Base-by-base conservation (phyloP, 331 rosid species). In the Prunus yedoensis region DNA sequence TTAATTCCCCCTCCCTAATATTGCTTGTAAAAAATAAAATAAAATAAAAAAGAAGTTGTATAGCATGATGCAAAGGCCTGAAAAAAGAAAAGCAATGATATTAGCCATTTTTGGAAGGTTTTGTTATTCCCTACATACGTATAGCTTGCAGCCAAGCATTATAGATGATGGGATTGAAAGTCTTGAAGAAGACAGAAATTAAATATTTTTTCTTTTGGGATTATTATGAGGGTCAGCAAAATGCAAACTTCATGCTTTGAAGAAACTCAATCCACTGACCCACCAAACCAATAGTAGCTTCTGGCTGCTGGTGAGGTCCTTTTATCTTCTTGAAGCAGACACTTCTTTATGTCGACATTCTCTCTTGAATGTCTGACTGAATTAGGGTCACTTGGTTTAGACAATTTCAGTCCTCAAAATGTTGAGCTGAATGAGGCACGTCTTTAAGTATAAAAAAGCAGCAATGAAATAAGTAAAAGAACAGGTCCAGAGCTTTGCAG, bases 231-330 rank as follows among this genome's bases (percentile, higher is more conserved):
- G 27, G 47, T 51, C 54, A 70, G 9, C 52, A 54, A 32, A 53
- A 71, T 35, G 65, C 38, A 35, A 54, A 46, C 20, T 71, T 35
- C 9, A 71, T 71, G 65, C 75, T 71, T 71, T 54, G 65, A 71
- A 35, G 75, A 13, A 54, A 54, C 75, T 54, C 75, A 53, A 71
- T 15, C 65, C 47, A 57, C 52, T 35, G 4, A 43, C 43, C 43
- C 6, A 38, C 9, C 43, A 6, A 38, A 43, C 49, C 74, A 35
- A 13, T 71, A 38, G 16, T 71, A 71, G 38, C 35, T 54, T 71
- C 52, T 56, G 60, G 65, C 35, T 20, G 8, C 28, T 32, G 18
- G 50, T 28, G 23, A 14, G 14, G 41, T 10, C 17, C 27, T 14
- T 25, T 32, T 8, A 18, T 68, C 72, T 68, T 46, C 23, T 68